Evolutionary conservation across 805 yeast species (phyloP), one percentile per base, ranked within the genome.

Genomic region (Jamesozyma spencerorum): DNA sequence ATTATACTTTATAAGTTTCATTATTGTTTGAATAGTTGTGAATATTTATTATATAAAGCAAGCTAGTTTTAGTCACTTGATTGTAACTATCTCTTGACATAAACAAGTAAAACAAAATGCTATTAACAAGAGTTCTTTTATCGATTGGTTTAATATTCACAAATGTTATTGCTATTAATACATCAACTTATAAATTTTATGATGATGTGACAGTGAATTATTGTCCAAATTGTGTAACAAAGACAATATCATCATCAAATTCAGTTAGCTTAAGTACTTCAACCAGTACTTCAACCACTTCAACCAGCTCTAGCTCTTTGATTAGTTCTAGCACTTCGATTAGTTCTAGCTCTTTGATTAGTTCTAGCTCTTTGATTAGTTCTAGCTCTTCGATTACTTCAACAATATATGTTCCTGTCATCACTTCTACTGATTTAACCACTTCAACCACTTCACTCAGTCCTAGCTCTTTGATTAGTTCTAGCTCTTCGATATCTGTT

Each of bases 151-250:
- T 17, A 18, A 17, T 36, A 14, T 17, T 27, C 4, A 20, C 20
- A 6, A 15, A n/a, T n/a, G 18, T 18, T 5, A 3, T 27, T 2
- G 34, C n/a, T 19, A 29, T 14, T 14, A 20, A 28, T 5, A n/a
- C 26, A 14, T 20, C 38, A 30, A 14, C 40, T 12, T 12, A 22
- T 26, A 37, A 38, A 11, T 11, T 12, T 22, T 11, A 17, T 18
- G 3, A 31, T 11, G 19, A 31, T 8, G 14, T 26, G 11, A 43
- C 44, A 13, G 36, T 41, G 2, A 18, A 5, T 30, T 13, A 24
- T 8, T 43, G 46, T 32, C 38, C 34, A 6, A 17, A 32, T 11
- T 40, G 46, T 28, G 31, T 19, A 7, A 34, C 41, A 18, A 14
- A 4, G 20, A 31, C 43, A 32, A 18, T 18, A 12, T n/a, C 33